These are phyloP conservation scores for Ascochyta clinopodiicola DNA, from an alignment of 2,329 filamentous ascomycete species.

Conservation along the genomic window DNA sequence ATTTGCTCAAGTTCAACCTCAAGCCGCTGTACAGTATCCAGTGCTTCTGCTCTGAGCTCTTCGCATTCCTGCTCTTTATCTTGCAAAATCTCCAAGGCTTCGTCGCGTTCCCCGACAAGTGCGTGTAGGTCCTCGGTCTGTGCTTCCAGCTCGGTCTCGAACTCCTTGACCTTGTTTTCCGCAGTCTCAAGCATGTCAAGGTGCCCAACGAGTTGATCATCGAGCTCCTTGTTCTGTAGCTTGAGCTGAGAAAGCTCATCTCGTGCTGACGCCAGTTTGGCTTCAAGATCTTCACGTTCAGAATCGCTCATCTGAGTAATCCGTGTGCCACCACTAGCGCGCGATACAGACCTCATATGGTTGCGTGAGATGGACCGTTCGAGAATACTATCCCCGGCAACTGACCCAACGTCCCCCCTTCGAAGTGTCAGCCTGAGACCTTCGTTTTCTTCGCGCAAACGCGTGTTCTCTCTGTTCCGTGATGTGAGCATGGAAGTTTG, in stretches of 20 bases:
- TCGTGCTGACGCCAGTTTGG: constrained; percentile 79
- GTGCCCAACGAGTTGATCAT: constrained; percentile 80
- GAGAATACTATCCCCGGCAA: constrained; percentile 84
- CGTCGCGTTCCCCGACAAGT: constrained; percentile 83
- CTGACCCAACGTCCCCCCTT: constrained; percentile 67
- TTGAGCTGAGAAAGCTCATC: constrained; percentile 88
- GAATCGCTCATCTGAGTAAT: constrained; percentile 72
- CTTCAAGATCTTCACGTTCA: constrained; percentile 79
- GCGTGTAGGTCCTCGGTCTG: constrained; percentile 80
- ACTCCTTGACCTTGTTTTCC: constrained; percentile 65
- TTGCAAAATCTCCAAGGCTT: constrained; percentile 77
- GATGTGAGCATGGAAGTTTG: constrained; percentile 98
- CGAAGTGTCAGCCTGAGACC: constrained; percentile 89
- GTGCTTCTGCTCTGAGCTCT: constrained; percentile 62
- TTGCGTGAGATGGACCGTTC: constrained; percentile 93
- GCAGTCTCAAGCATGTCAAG: constrained; percentile 77
- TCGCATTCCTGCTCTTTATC: constrained; percentile 63
- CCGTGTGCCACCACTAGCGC: constrained; percentile 65
- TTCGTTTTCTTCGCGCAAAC: constrained; percentile 95
- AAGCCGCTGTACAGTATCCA: constrained; percentile 64
- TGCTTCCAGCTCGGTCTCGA: constrained; percentile 82
- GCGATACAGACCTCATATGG: constrained; percentile 75
- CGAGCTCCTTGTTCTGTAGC: constrained; percentile 87
- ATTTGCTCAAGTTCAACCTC: constrained; percentile 74
- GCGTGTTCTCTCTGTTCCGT: constrained; percentile 91